These are phyloP conservation scores for Dendrobium catenatum DNA, from an alignment of 106 monocot species.

Conservation along the genomic window DNA sequence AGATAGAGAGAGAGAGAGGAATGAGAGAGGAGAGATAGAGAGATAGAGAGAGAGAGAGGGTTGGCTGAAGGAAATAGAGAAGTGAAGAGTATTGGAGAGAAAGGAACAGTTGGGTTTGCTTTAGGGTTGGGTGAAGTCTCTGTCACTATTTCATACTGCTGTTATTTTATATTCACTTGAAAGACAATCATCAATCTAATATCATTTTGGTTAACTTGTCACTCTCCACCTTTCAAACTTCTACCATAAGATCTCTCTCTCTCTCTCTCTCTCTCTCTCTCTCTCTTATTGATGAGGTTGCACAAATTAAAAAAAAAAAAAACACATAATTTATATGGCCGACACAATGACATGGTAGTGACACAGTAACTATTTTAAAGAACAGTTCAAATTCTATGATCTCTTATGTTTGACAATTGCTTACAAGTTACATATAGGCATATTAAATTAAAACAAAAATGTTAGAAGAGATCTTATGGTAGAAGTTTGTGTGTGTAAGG, in stretches of 20 bases:
- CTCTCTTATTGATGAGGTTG: too few species aligned
- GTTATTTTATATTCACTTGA: background rate
- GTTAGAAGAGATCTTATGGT: too few species aligned
- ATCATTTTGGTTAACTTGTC: constrained; percentile 11
- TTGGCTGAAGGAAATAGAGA: background rate
- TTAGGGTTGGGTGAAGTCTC: constrained; percentile 13
- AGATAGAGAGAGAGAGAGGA: background rate
- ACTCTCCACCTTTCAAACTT: constrained; percentile 10
- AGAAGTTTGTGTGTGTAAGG: too few species aligned
- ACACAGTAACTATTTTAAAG: too few species aligned
- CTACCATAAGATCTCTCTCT: background rate
- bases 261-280: too few species aligned
- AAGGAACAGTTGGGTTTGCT: background rate
- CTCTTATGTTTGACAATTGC: too few species aligned
- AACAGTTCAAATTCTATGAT: too few species aligned
- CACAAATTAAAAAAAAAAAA: too few species aligned
- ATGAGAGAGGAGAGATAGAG: background rate
- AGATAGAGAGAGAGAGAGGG: background rate
- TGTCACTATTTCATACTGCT: constrained; percentile 14
- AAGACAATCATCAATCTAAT: background rate
- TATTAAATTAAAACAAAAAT: too few species aligned
- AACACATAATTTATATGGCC: too few species aligned
- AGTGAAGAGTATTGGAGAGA: background rate
- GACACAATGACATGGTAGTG: too few species aligned
- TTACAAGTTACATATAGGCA: too few species aligned